phyloP scores from a whole-genome alignment of 768 basidiomycete genomes.

The Psilocybe sp. region DNA sequence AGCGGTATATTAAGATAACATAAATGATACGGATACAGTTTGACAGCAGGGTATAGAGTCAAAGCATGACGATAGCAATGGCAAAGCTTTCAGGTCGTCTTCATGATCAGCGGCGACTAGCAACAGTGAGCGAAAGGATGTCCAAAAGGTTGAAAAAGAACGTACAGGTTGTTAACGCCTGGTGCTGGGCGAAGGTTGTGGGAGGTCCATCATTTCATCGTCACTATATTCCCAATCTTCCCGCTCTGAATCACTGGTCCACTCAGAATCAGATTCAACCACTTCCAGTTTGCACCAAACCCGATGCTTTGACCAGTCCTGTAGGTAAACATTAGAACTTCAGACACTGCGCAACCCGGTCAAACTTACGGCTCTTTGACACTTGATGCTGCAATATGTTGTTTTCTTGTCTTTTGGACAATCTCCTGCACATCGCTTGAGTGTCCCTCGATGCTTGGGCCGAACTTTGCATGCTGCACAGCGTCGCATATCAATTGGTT shows the following conservation, averaged over 20 bases:
- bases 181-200: too few species aligned
- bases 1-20: too few species aligned
- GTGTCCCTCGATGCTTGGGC: background rate
- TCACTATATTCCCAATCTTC: slow-evolving; percentile 12
- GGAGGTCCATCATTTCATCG: slow-evolving; percentile 3
- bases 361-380: slow-evolving; percentile 6
- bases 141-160: too few species aligned
- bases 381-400: slow-evolving; percentile 5
- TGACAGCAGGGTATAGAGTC: too few species aligned
- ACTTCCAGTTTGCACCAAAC: slow-evolving; percentile 8
- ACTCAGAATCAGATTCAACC: slow-evolving; percentile 7
- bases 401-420: slow-evolving; percentile 8
- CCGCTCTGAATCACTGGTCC: slow-evolving; percentile 8
- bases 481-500: background rate
- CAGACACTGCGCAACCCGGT: background rate
- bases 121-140: too few species aligned
- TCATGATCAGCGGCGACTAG: too few species aligned
- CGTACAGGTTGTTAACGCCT: too few species aligned
- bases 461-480: slow-evolving; percentile 5
- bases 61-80: too few species aligned
- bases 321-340: background rate
- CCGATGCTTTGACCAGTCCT: slow-evolving; percentile 11
- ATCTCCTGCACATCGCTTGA: slow-evolving; percentile 9
- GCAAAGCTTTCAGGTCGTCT: too few species aligned
- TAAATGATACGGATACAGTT: too few species aligned